These are phyloP conservation scores for Apium graveolens DNA, from an alignment of 129 eudicot species.

Conservation along the genomic window DNA sequence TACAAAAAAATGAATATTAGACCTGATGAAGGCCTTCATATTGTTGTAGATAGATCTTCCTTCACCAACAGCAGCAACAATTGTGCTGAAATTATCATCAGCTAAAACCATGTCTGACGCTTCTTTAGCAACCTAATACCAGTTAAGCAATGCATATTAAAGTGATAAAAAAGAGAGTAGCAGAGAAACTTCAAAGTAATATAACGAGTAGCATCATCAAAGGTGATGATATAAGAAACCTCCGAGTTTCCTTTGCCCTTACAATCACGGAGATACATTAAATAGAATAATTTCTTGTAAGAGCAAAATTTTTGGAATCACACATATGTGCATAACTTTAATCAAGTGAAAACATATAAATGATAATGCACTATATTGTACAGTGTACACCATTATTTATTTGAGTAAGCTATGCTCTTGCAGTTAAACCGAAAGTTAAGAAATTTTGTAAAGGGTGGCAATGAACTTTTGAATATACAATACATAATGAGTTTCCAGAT, in stretches of 20 bases:
- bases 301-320: background rate
- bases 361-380: background rate
- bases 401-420: background rate
- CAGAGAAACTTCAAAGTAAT: background rate
- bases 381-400: background rate
- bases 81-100: constrained; percentile 86
- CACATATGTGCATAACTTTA: background rate
- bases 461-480: background rate
- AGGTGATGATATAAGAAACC: background rate
- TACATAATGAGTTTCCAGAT: background rate
- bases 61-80: constrained; percentile 82
- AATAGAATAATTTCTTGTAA: background rate
- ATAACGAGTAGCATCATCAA: background rate
- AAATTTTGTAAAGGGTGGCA: background rate
- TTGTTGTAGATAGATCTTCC: constrained; percentile 88
- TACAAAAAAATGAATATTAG: constrained; percentile 1
- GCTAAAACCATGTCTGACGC: constrained; percentile 95
- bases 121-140: constrained; percentile 75
- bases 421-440: background rate
- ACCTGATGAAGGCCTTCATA: constrained; percentile 92
- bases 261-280: background rate
- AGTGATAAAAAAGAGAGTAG: background rate
- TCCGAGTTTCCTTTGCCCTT: background rate
- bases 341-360: background rate
- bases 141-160: background rate